These are phyloP conservation scores for Pichia kluyveri DNA, from an alignment of 805 yeast genomes.

Conservation along the genomic window DNA sequence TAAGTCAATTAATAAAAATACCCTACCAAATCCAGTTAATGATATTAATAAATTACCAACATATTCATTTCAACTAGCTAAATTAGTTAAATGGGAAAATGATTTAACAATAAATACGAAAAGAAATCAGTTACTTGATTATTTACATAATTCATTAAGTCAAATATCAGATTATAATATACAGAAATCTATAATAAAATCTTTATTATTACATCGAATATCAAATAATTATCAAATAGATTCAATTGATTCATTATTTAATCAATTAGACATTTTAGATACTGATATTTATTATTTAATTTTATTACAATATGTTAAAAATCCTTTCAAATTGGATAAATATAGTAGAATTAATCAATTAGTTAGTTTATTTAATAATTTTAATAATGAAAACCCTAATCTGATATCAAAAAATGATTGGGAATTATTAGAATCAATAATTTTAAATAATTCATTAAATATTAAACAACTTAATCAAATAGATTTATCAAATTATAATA, in stretches of 20 bases:
- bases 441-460: neutral
- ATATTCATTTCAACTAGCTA: too few species aligned
- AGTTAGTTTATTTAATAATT: neutral
- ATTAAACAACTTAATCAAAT: neutral
- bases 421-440: neutral
- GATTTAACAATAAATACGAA: too few species aligned
- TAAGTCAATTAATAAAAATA: neutral
- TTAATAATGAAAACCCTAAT: neutral
- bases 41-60: neutral
- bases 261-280: neutral
- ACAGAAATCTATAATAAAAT: neutral
- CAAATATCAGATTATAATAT: too few species aligned
- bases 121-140: too few species aligned
- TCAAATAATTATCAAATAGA: too few species aligned
- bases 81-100: too few species aligned
- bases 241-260: neutral
- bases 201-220: neutral
- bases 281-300: slow-evolving; percentile 1
- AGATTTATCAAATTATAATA: neutral
- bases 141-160: too few species aligned
- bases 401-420: neutral
- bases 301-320: slow-evolving; percentile 1
- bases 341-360: neutral
- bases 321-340: neutral
- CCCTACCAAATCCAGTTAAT: neutral